phyloP scores from a whole-genome alignment of 257 asterid species.

The Scutellaria galericulata region DNA sequence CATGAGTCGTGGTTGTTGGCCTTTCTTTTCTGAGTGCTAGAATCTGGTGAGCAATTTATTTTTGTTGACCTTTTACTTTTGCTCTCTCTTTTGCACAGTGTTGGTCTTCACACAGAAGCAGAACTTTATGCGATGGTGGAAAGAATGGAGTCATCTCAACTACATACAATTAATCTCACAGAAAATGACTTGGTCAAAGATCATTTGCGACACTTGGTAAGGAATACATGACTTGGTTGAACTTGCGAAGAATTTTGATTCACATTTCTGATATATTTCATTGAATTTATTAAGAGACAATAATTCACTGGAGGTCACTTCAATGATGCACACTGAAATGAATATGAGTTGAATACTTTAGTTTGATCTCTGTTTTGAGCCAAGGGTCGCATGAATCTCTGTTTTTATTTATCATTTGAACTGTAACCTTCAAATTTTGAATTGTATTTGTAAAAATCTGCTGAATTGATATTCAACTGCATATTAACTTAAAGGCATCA shows the following conservation, averaged over 20 bases:
- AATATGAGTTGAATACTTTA: conserved; percentile 12
- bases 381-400: conserved; percentile 5
- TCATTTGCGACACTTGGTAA: conserved; percentile 92
- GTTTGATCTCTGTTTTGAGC: conserved; percentile 10
- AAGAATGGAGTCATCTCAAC: conserved; percentile 60
- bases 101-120: conserved; percentile 74
- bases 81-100: conserved; percentile 50
- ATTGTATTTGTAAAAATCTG: not conserved
- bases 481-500: not conserved
- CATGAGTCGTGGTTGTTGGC: conserved; percentile 15
- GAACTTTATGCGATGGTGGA: conserved; percentile 75
- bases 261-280: conserved; percentile 12
- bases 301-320: conserved; percentile 20
- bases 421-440: not conserved
- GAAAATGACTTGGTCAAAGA: conserved; percentile 92
- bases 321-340: not conserved
- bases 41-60: conserved; percentile 11
- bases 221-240: conserved; percentile 26
- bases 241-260: conserved; percentile 15
- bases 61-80: conserved; percentile 3
- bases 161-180: conserved; percentile 72
- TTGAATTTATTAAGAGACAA: not conserved
- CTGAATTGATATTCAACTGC: not conserved
- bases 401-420: not conserved
- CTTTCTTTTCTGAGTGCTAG: conserved; percentile 13